Evolutionary conservation across 169 alveolate species (phyloP), one percentile per base, ranked within the genome.

Genomic region (Eimeria acervulina): DNA sequence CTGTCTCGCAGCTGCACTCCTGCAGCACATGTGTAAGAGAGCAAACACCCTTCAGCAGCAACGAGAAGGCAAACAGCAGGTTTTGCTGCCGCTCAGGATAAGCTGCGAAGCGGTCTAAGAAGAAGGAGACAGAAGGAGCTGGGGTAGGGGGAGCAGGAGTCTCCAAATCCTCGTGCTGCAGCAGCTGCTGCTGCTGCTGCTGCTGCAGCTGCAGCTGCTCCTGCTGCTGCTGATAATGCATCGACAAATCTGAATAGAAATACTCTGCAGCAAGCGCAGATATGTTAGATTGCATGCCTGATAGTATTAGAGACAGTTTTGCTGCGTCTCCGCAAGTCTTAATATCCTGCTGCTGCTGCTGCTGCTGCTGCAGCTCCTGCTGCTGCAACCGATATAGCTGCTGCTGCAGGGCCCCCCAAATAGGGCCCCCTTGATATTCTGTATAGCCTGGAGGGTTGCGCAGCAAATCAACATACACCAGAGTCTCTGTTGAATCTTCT

Each of bases 51-150:
- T 97, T 97, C 83, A 98, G 92, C 61, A 98, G 61, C 28, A 98
- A 95, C 21, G 99, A 97, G 96, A 97, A 99, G 21, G 98, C 95
- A 96, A 98, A 98, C 44, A 97, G 97, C 92, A 99, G 88, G 90
- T 98, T 98, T 95, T 97, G 98, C 19, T 98, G 63, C 89, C 99
- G 95, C 36, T 98, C 99, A 36, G 97, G 98, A 92, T 98, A 98
- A 70, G 92, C 51, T 2, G 98, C 98, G n/a, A 98, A 97, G 95
- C 97, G 97, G 83, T 94, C 97, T 68, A 96, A 90, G 90, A 96
- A 98, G 42, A 95, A 95, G 17, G 95, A 55, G 31, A 85, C 47
- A 38, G 83, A 72, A 28, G 83, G 83, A n/a, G 44, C 40, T 13
- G 83, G 44, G 40, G 44, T 31, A 38, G 83, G 83, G 17, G 44